Base-by-base conservation (phyloP, 1,284 basidiomycete species). In the Puccinia hordei region DNA sequence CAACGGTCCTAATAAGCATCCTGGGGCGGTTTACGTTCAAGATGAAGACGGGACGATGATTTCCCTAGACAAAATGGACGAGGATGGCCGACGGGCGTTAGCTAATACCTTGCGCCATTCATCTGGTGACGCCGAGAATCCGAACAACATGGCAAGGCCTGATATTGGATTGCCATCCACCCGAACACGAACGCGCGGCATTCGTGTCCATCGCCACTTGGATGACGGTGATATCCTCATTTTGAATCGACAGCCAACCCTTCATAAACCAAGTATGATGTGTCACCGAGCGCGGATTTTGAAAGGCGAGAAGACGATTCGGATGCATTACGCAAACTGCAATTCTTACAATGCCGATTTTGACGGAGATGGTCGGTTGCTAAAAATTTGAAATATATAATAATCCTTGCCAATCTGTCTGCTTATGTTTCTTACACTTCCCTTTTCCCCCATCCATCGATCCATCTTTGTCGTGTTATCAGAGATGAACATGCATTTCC, bases 251-350 rank as follows among this genome's bases (percentile, higher is more conserved):
- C 97, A 99, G 88, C 97, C 97, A 12, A 99, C 97, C 0, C 88
- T 99, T 81, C 97, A 99, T 87, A 99, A 99, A 86, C 96, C 97
- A n/a, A 95, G 93, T 88, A 99, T 99, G 96, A 99, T 99, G 97
- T 93, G 92, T 13, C 97, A 99, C 87, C 92, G 91, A 83, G 97
- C 96, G 33, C 91, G 92, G 82, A 93, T 99, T 22, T 87, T 99
- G 82, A 90, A 91, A 81, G 97, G 96, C 68, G 97, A 99, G 87
- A 98, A 98, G 88, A 99, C 97, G 0, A 99, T 99, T 86, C 91
- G 97, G 44, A 98, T 99, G 96, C 97, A 99, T 88, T 99, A 99
- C 85, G 97, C 97, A 69, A 99, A 99, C 85, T 99, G 97, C 88
- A 98, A 98, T 86, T 98, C 96, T 6, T 99, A 99, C 87, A 99